phyloP scores from a whole-genome alignment of 2,329 filamentous ascomycete species.

The Lasiodiplodia hormozganensis region DNA sequence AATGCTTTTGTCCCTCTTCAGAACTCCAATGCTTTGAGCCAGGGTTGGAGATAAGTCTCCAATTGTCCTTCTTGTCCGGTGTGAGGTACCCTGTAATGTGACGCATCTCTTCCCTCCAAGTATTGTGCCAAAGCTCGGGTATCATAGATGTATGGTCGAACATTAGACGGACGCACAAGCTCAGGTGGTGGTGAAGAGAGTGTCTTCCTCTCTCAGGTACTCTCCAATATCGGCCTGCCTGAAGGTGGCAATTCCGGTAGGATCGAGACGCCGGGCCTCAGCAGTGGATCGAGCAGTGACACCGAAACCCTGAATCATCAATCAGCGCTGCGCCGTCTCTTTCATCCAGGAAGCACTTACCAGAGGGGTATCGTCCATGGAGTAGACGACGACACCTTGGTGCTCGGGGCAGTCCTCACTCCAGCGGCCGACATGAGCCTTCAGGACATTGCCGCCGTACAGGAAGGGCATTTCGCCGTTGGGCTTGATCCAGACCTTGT shows the following conservation, averaged over 20 bases:
- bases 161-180: not conserved
- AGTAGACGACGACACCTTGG: slow-evolving; percentile 86
- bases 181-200: slow-evolving; percentile 62
- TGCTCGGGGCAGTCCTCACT: slow-evolving; percentile 93
- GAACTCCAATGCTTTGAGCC: slow-evolving; percentile 11
- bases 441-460: slow-evolving; percentile 89
- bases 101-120: not conserved
- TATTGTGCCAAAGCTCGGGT: not conserved
- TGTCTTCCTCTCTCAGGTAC: slow-evolving; percentile 84
- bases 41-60: not conserved
- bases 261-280: slow-evolving; percentile 83
- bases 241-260: slow-evolving; percentile 88
- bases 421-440: slow-evolving; percentile 82
- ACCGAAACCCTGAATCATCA: slow-evolving; percentile 75
- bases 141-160: slow-evolving; percentile 7
- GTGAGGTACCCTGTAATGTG: not conserved
- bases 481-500: slow-evolving; percentile 96
- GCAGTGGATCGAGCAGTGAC: slow-evolving; percentile 87
- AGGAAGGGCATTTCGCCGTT: slow-evolving; percentile 98
- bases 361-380: slow-evolving; percentile 87
- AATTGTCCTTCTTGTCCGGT: not conserved
- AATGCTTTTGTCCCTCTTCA: slow-evolving; percentile 16
- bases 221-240: slow-evolving; percentile 94
- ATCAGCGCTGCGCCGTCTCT: not conserved
- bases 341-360: slow-evolving; percentile 45